Percentiles rank a stretch among this genome's conserved stretches.
Conservation (phyloP, 495 filamentous ascomycete genomes). For the Penicillium ucsense region DNA sequence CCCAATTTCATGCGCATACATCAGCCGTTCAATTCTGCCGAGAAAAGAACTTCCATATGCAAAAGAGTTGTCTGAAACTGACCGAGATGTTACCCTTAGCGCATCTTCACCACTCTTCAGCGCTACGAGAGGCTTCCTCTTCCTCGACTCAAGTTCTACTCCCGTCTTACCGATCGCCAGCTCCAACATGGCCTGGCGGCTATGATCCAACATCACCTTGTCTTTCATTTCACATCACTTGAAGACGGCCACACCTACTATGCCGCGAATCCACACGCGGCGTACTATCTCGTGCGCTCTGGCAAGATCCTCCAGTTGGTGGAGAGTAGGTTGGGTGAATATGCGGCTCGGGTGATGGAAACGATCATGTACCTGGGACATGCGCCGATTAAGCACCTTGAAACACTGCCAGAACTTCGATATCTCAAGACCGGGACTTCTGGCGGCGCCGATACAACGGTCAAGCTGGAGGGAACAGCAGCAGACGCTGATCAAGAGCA, state of each 20-base stretch:
- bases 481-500: too few species aligned
- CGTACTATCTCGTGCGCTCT: conserved; percentile 69
- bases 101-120: conserved; percentile 72
- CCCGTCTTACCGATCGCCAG: conserved; percentile 55
- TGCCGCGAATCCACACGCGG: conserved; percentile 61
- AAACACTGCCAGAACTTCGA: conserved; percentile 30
- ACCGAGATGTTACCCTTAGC: conserved; percentile 25
- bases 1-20: too few species aligned
- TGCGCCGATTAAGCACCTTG: conserved; percentile 60
- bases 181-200: conserved; percentile 69
- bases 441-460: too few species aligned
- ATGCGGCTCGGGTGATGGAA: conserved; percentile 61
- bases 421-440: conserved; percentile 2
- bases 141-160: conserved; percentile 53
- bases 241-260: conserved; percentile 61
- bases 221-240: conserved; percentile 60
- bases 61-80: too few species aligned
- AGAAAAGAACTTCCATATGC: too few species aligned
- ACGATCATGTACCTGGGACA: conserved; percentile 71
- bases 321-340: conserved; percentile 56
- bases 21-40: too few species aligned
- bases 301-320: conserved; percentile 75
- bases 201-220: conserved; percentile 79
- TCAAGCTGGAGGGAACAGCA: too few species aligned
- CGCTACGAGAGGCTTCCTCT: conserved; percentile 67